Evolutionary conservation across 1,284 basidiomycete genomes (phyloP), one percentile per base, ranked within the genome.

Genomic region (Psilocybe mexicana): DNA sequence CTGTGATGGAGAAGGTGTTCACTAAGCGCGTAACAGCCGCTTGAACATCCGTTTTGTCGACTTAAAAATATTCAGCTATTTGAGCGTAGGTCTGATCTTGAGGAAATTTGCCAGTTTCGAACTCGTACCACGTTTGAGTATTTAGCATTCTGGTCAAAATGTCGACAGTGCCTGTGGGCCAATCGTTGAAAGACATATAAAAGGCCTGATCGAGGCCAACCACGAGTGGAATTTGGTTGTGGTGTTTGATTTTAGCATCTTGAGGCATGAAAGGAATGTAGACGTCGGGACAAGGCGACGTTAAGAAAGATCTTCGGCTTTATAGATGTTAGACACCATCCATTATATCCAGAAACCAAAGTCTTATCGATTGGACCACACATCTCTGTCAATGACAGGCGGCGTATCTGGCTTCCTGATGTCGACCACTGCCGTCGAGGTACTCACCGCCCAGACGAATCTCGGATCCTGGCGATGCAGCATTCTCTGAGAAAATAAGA

Each of bases 31-130:
- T 84, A 78, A 0, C 82, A 78, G 35, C 65, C 62, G 2, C 67
- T 69, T 26, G 30, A 40, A 86, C 71, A 52, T 80, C 77, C 2
- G 61, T 61, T 0, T 76, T 66, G 7, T 74, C 66, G 3, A 83
- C 52, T 28, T 65, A 64, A 61, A 82, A 81, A 58, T 81, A 77
- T 8, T 68, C 44, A 3, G 74, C 77, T 2, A 81, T 68, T 30
- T 68, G 67, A 6, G 69, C 65, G 61, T 85, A 85, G 64, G 78
- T 81, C 47, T 78, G 76, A 6, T 73, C 70, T 61, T 85, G 76
- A 0, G 74, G 69, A 12, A 83, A 65, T 11, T 69, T 73, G 0
- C 82, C 82, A 12, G 79, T 73, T 65, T 86, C 84, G 61, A 84
- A 84, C 33, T 81, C 78, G 61, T 75, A 79, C 83, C 84, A 85